Percentiles rank a stretch among this genome's conserved stretches.
Evolutionary conservation across 306 rosid genomes (phyloP).

Genomic region (Senna tora): DNA sequence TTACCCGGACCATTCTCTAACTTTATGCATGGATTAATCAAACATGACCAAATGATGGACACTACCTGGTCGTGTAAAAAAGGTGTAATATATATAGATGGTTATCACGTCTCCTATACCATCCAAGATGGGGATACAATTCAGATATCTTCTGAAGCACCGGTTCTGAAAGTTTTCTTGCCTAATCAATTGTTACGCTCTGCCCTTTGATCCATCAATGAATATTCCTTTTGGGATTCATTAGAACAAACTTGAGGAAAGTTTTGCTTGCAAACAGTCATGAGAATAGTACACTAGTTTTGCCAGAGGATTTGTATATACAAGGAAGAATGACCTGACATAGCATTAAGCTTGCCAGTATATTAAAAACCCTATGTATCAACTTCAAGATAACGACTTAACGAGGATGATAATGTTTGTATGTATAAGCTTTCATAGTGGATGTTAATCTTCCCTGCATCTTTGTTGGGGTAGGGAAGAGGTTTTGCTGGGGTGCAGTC

Average conservation of each 20-base stretch:
- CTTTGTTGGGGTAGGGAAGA: too few species aligned
- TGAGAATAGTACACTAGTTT: neutral
- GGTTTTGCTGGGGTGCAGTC: too few species aligned
- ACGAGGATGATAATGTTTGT: constrained; percentile 10
- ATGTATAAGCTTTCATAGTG: neutral
- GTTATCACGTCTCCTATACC: constrained; percentile 62
- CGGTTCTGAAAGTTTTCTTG: constrained; percentile 73
- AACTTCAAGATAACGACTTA: constrained; percentile 11
- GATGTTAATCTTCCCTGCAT: too few species aligned
- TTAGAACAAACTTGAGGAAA: constrained; percentile 23
- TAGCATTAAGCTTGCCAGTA: constrained; percentile 2
- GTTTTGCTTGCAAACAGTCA: constrained; percentile 18
- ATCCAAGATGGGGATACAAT: constrained; percentile 65
- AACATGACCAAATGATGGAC: constrained; percentile 52
- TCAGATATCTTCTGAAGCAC: constrained; percentile 72
- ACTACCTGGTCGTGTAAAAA: constrained; percentile 61
- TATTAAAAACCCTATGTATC: neutral
- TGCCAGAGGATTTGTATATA: constrained; percentile 25
- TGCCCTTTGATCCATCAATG: neutral
- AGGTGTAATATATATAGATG: constrained; percentile 75
- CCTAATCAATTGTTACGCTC: constrained; percentile 46
- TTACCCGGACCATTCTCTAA: constrained; percentile 47
- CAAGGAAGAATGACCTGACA: constrained; percentile 17
- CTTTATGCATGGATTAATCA: constrained; percentile 64
- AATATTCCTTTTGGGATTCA: constrained; percentile 10